phyloP scores from a whole-genome alignment of 129 eudicot species.

The Kitagawia praeruptora region DNA sequence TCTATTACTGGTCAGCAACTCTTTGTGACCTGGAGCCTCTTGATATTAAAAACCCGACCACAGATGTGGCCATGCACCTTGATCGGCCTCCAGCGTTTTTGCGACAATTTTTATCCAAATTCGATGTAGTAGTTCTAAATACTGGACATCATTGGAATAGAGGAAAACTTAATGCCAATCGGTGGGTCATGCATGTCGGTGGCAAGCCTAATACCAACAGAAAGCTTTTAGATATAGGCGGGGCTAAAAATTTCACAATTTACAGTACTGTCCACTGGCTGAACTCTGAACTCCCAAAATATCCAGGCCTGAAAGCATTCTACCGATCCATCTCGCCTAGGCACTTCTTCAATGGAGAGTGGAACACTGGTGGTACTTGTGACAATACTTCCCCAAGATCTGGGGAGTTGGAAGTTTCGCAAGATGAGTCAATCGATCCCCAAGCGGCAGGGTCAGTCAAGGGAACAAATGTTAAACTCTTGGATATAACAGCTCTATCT shows the following conservation, averaged over 20 bases:
- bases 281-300: constrained; percentile 46
- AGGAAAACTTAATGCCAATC: constrained; percentile 67
- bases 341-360: constrained; percentile 94
- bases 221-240: constrained; percentile 35
- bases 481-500: constrained; percentile 77
- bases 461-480: constrained; percentile 61
- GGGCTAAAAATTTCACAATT: constrained; percentile 67
- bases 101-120: constrained; percentile 35
- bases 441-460: constrained; percentile 59
- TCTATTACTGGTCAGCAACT: constrained; percentile 84
- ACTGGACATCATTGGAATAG: constrained; percentile 94
- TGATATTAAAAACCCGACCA: constrained; percentile 23
- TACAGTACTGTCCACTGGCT: constrained; percentile 62
- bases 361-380: constrained; percentile 96
- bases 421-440: constrained; percentile 56
- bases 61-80: constrained; percentile 70
- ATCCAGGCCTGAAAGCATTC: constrained; percentile 64
- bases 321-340: constrained; percentile 78
- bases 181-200: constrained; percentile 70
- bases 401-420: constrained; percentile 43
- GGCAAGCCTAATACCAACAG: constrained; percentile 57
- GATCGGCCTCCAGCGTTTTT: constrained; percentile 79
- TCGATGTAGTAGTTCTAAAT: constrained; percentile 64
- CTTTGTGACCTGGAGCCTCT: constrained; percentile 60
- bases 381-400: constrained; percentile 63